Evolutionary conservation across 805 yeast species (phyloP), one percentile per base, ranked within the genome.

Genomic region (Pichia deserticola): DNA sequence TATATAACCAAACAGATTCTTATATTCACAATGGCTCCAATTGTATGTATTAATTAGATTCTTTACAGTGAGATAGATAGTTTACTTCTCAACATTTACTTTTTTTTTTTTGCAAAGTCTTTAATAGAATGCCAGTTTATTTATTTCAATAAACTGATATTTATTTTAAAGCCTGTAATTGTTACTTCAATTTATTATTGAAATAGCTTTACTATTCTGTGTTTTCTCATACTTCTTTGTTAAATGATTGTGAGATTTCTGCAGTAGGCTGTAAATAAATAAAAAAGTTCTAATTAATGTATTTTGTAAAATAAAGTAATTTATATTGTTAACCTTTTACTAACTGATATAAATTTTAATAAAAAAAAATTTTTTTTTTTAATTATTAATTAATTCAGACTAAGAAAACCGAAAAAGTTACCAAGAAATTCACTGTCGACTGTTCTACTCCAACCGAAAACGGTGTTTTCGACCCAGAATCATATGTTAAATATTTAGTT

Each of bases 391-490:
- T 44, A 51, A 72, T 47, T 35, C 45, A 84, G 95, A 83, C 86
- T 79, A 79, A 82, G 81, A 83, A 82, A 78, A 76, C 84, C 73
- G 65, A 75, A 61, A 75, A 81, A 72, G 80, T 79, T 71, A 81
- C 86, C 71, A 86, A 84, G 81, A 87, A 86, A 78, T 89, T 86
- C 80, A 86, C 86, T 69, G 92, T 93, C 71, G 98, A 92, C 81
- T 88, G 86, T 71, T 82, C 97, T 58, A 95, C 95, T 73, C 96
- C 97, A 78, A 89, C 89, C 71, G 95, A 88, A 74, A 88, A 87
- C 77, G 95, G 90, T 80, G 95, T 92, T 72, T 88, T 89, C 69
- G 98, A 93, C 85, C 93, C 95, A 74, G 86, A 93, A 71, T 84
- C 95, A 67, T 89, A 92, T 84, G 95, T 88, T 70, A 92, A 93